A percentile compares a stretch with the other conserved stretches of the same genome.
Evolutionary conservation across 2,329 filamentous ascomycete species (phyloP).

Genomic region (Apiospora pterosperma): DNA sequence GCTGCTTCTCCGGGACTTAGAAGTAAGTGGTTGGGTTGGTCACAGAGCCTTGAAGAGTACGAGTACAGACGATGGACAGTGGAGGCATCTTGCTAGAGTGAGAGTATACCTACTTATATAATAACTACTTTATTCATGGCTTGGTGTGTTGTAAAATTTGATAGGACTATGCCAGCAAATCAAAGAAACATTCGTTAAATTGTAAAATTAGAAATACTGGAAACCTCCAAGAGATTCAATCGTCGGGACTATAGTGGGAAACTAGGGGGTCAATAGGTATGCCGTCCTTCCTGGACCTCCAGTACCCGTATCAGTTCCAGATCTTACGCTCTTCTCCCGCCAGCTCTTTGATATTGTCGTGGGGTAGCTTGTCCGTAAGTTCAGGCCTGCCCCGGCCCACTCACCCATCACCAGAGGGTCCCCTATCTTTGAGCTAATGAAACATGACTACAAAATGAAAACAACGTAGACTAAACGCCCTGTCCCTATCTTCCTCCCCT

Average conservation of each 20-base stretch:
- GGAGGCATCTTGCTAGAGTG: background rate
- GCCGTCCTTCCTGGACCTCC: no score
- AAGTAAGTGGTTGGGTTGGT: background rate
- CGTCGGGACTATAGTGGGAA: no score
- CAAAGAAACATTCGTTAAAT: no score
- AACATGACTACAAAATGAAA: background rate
- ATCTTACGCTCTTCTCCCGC: background rate
- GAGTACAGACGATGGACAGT: background rate
- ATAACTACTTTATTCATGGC: background rate
- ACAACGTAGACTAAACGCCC: background rate
- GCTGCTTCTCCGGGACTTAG: background rate
- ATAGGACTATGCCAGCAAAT: no score
- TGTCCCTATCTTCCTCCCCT: no score
- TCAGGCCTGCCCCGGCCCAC: background rate
- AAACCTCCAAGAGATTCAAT: no score
- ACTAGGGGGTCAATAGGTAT: no score
- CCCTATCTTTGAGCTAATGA: background rate
- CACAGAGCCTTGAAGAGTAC: background rate
- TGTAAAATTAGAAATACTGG: no score
- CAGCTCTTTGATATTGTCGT: slow-evolving; percentile 6
- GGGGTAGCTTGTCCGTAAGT: slow-evolving; percentile 5
- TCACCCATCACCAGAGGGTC: background rate
- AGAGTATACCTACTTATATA: background rate
- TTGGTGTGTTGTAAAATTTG: background rate
- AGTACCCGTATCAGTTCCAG: no score